Conservation (phyloP, 2,329 filamentous ascomycete species). For the Sclerotinia glacialis region DNA sequence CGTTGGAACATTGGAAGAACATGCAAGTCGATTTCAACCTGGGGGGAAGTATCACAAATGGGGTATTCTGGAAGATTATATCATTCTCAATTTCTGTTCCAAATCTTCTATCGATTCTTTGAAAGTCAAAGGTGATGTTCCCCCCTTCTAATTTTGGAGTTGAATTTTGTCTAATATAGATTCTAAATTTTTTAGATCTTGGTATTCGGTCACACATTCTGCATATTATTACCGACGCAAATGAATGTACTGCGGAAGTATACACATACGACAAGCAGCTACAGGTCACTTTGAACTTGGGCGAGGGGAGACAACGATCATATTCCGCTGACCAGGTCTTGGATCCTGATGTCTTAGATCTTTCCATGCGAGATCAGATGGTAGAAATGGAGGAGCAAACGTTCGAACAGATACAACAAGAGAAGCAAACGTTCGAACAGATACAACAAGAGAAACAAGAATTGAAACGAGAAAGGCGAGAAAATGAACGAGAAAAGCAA, state of each 20-base stretch:
- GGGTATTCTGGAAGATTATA: not conserved
- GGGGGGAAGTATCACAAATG: constrained; percentile 1
- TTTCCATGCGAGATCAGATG: not conserved
- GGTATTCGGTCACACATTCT: not conserved
- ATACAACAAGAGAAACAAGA: not conserved
- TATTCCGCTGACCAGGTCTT: not conserved
- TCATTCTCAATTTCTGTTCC: constrained; percentile 11
- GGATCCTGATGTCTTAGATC: not conserved
- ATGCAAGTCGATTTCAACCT: not conserved
- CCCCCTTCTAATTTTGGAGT: not conserved
- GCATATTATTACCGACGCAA: not conserved
- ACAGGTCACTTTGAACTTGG: not conserved
- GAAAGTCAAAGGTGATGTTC: not conserved
- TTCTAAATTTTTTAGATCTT: not conserved
- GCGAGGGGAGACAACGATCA: constrained; percentile 5
- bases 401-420: too few species aligned
- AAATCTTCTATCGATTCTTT: not conserved
- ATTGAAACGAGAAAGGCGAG: not conserved
- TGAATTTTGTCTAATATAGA: not conserved
- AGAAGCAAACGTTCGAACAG: not conserved
- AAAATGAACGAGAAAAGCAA: too few species aligned
- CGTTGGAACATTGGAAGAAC: not conserved
- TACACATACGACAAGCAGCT: constrained; percentile 11
- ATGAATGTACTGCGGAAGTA: not conserved
- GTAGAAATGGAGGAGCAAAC: not conserved